Evolutionary conservation across 768 basidiomycete genomes (phyloP).

Genomic region (Suillus spraguei): DNA sequence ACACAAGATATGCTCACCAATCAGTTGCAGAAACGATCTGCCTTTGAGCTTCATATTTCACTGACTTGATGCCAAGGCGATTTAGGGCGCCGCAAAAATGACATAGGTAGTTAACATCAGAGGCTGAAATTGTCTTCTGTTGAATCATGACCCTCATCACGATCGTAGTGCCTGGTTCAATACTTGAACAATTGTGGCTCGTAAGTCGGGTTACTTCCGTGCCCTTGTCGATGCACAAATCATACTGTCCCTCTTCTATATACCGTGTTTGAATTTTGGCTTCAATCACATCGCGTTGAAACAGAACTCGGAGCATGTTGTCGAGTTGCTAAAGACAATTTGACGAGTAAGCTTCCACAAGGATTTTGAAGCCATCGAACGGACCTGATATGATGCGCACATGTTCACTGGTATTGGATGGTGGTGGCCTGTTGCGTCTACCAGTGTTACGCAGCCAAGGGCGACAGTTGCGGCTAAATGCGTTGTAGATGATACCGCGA

Average conservation of each 20-base stretch:
- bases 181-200: conserved; percentile 24
- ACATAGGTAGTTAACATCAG: conserved; percentile 19
- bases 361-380: not conserved
- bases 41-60: not conserved
- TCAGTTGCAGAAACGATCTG: conserved; percentile 22
- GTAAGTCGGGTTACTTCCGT: conserved; percentile 26
- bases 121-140: conserved; percentile 7
- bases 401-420: conserved; percentile 20
- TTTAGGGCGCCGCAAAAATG: conserved; percentile 17
- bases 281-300: conserved; percentile 20
- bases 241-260: conserved; percentile 26
- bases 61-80: conserved; percentile 2
- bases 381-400: not conserved
- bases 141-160: conserved; percentile 29
- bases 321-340: not conserved
- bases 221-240: conserved; percentile 28
- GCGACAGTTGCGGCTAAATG: too few relatives aligned
- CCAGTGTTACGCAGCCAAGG: not conserved
- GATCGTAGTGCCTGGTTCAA: conserved; percentile 27
- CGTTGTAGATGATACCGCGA: not conserved
- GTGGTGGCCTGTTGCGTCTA: conserved; percentile 12
- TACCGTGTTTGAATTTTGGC: conserved; percentile 22
- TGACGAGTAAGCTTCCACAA: not conserved
- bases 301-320: conserved; percentile 19
- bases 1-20: conserved; percentile 20